Conservation (phyloP, 73 alveolate species). For the Paramecium sexaurelia region DNA sequence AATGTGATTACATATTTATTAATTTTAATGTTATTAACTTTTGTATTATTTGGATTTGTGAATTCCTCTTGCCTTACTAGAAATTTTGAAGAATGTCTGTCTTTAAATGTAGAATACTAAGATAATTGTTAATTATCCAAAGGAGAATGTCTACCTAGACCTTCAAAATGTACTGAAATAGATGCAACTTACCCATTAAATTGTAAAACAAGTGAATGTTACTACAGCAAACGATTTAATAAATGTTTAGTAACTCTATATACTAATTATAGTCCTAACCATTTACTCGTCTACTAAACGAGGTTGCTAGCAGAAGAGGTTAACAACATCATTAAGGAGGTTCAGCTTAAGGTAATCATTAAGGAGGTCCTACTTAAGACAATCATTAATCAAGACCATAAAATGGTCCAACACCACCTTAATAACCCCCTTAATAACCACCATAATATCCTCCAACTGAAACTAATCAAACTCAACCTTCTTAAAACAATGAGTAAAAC, state of each 20-base stretch:
- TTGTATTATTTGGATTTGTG: background rate
- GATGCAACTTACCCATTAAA: slow-evolving; percentile 15
- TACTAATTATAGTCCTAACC: background rate
- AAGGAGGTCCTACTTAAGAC: background rate
- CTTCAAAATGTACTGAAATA: background rate
- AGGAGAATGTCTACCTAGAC: background rate
- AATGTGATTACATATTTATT: background rate
- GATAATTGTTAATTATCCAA: background rate
- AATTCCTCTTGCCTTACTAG: background rate
- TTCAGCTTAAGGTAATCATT: background rate
- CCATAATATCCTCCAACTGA: background rate
- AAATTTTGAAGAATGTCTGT: background rate
- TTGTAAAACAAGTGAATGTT: background rate
- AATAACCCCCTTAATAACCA: background rate
- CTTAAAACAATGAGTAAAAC: background rate
- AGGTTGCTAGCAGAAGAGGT: background rate
- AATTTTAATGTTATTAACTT: background rate
- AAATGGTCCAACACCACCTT: background rate
- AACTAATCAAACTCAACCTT: background rate
- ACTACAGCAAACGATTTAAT: background rate
- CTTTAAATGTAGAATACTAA: background rate
- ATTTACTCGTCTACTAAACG: background rate
- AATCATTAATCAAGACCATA: background rate
- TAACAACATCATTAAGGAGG: background rate
- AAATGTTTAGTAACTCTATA: background rate